These are phyloP conservation scores for Talinum fruticosum DNA, from an alignment of 148 eudicot species.

Conservation along the genomic window DNA sequence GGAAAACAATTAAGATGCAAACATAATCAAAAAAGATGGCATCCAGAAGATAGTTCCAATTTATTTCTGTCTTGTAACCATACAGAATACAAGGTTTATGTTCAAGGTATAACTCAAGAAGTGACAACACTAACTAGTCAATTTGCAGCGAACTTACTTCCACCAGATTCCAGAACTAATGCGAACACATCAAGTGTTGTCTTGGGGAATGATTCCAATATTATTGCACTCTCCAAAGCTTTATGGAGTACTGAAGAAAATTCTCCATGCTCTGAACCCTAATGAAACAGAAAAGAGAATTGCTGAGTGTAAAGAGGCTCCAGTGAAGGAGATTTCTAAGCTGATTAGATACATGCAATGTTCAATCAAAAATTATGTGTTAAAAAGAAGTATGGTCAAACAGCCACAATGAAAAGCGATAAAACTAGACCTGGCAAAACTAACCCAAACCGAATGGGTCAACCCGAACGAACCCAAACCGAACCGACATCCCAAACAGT, in stretches of 20 bases:
- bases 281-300: constrained; percentile 10
- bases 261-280: constrained; percentile 81
- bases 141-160: constrained; percentile 55
- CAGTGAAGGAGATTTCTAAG: not conserved
- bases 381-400: no score
- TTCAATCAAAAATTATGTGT: not conserved
- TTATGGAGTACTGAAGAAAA: constrained; percentile 78
- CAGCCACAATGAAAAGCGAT: no score
- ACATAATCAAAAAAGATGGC: not conserved
- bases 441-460: no score
- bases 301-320: not conserved
- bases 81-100: not conserved
- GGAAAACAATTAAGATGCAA: not conserved
- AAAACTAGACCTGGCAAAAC: no score
- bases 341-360: not conserved
- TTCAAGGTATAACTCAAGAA: not conserved
- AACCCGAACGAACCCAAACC: no score
- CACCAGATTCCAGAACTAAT: constrained; percentile 94
- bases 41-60: not conserved
- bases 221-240: constrained; percentile 93
- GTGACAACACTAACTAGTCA: not conserved
- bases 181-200: constrained; percentile 98
- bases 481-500: no score
- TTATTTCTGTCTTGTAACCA: not conserved
- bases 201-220: constrained; percentile 89